Conservation (phyloP, 2,329 filamentous ascomycete genomes). For the Zalaria obscura region DNA sequence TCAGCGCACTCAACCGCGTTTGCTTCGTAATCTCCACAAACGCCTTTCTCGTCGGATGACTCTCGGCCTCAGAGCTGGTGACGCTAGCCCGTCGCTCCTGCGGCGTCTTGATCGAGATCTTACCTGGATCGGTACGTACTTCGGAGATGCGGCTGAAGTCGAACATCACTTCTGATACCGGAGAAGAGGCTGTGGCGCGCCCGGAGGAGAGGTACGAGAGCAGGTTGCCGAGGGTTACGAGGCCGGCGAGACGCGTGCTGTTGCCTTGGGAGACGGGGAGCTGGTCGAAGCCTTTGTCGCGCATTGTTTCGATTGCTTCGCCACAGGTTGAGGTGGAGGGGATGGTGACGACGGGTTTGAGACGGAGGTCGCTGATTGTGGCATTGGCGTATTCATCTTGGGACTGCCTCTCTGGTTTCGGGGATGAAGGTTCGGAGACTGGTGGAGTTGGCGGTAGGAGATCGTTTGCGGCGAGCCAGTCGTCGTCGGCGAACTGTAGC, state of each 20-base stretch:
- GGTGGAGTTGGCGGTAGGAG: constrained; percentile 54
- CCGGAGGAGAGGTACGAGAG: constrained; percentile 80
- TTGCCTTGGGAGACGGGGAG: constrained; percentile 66
- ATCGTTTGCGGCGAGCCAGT: constrained; percentile 95
- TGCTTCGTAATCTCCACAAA: constrained; percentile 93
- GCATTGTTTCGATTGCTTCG: constrained; percentile 93
- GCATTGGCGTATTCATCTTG: constrained; percentile 62
- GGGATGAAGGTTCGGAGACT: constrained; percentile 21
- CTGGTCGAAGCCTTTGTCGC: constrained; percentile 95
- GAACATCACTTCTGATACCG: constrained; percentile 88
- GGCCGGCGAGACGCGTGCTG: constrained; percentile 60
- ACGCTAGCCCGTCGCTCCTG: constrained; percentile 20
- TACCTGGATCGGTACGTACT: constrained; percentile 74
- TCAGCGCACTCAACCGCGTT: constrained; percentile 68
- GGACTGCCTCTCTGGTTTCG: constrained; percentile 12
- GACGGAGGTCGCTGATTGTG: constrained; percentile 66
- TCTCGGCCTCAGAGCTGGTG: constrained; percentile 14
- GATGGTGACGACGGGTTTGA: constrained; percentile 89
- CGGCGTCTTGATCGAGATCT: constrained; percentile 34
- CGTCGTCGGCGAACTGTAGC: constrained; percentile 75
- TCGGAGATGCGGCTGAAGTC: constrained; percentile 80
- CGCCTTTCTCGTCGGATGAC: constrained; percentile 41
- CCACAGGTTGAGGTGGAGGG: constrained; percentile 56
- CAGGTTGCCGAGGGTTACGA: constrained; percentile 89
- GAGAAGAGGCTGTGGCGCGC: constrained; percentile 57